phyloP scores from a whole-genome alignment of 2,329 filamentous ascomycete genomes.

The Plectosphaerella sp. region DNA sequence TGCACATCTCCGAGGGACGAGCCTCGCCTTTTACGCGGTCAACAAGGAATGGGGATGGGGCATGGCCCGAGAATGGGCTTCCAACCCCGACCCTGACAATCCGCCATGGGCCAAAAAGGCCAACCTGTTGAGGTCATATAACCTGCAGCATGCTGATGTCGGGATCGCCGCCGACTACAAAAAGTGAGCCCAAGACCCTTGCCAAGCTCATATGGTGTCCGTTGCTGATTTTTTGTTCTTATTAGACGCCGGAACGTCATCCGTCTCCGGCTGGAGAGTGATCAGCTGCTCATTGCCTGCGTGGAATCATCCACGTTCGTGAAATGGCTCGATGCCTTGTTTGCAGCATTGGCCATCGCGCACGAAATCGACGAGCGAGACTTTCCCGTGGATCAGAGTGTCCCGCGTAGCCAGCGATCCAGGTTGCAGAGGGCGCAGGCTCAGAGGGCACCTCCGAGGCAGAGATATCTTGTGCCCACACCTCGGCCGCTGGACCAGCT shows the following conservation, averaged over 20 bases:
- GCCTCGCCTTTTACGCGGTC: constrained; percentile 59
- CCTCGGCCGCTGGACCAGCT: constrained; percentile 5
- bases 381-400: constrained; percentile 57
- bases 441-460: constrained; percentile 16
- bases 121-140: constrained; percentile 62
- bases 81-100: constrained; percentile 37
- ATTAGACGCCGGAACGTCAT: constrained; percentile 59
- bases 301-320: constrained; percentile 61
- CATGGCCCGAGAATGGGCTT: constrained; percentile 37
- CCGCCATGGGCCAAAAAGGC: constrained; percentile 49
- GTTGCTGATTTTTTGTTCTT: no score
- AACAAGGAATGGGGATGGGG: constrained; percentile 54
- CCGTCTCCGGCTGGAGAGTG: constrained; percentile 66
- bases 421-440: constrained; percentile 42
- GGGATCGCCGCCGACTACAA: constrained; percentile 70
- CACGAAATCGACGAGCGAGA: constrained; percentile 66
- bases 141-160: constrained; percentile 69
- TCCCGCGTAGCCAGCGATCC: constrained; percentile 51
- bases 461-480: constrained; percentile 9
- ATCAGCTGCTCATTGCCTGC: constrained; percentile 69
- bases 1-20: constrained; percentile 62
- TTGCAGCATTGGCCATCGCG: constrained; percentile 70
- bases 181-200: constrained; percentile 44
- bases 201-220: not conserved
- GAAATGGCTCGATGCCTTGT: constrained; percentile 63